These are phyloP conservation scores for Candida buenavistaensis DNA, from an alignment of 1,139 yeast species.

Conservation along the genomic window DNA sequence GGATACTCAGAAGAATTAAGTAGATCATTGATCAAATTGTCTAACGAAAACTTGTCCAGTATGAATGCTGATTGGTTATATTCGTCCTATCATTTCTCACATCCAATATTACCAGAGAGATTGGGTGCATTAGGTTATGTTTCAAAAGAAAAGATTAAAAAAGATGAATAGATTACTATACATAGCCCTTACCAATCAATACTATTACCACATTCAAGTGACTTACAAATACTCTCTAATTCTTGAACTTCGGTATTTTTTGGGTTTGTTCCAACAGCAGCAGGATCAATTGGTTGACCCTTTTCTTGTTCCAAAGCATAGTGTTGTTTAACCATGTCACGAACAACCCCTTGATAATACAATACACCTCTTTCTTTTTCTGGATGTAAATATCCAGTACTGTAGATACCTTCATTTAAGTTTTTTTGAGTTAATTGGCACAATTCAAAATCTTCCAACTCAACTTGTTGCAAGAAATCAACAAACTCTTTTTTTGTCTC, in stretches of 20 bases:
- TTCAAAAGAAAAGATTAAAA: constrained; percentile 41
- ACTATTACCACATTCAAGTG: constrained; percentile 42
- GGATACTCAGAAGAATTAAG: constrained; percentile 73
- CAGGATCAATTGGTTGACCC: constrained; percentile 53
- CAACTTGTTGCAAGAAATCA: constrained; percentile 61
- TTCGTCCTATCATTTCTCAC: constrained; percentile 86
- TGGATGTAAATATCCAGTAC: constrained; percentile 60
- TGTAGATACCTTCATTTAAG: constrained; percentile 58
- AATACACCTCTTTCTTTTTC: constrained; percentile 58
- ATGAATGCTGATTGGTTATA: constrained; percentile 88
- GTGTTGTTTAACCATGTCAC: constrained; percentile 59
- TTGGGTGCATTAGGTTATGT: constrained; percentile 65
- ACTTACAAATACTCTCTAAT: constrained; percentile 49
- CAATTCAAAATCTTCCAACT: constrained; percentile 57
- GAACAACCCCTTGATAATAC: constrained; percentile 55
- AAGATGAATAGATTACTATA: constrained; percentile 50
- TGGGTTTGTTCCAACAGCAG: constrained; percentile 40
- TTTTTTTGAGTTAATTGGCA: constrained; percentile 61
- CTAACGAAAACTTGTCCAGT: constrained; percentile 76
- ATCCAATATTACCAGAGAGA: constrained; percentile 90
- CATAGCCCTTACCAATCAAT: no score
- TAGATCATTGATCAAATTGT: constrained; percentile 70
- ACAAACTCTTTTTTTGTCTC: constrained; percentile 58
- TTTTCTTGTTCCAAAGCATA: constrained; percentile 42
- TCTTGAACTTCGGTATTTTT: constrained; percentile 45